These are phyloP conservation scores for Mucor lusitanicus DNA, from an alignment of 371 early-diverging fungal genomes.

Conservation along the genomic window DNA sequence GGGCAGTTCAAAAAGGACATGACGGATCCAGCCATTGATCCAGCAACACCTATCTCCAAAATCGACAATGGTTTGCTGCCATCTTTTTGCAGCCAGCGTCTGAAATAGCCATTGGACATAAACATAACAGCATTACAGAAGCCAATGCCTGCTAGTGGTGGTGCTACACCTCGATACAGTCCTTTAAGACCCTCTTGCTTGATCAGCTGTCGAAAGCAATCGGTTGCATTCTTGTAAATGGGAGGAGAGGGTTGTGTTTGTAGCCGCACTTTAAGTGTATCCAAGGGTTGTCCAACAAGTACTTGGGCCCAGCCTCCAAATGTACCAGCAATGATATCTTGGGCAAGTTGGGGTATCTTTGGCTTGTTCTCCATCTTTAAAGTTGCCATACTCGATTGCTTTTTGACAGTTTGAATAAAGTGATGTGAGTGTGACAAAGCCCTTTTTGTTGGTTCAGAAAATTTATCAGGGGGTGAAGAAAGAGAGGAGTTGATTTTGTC, in stretches of 20 bases:
- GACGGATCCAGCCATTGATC: constrained; percentile 81
- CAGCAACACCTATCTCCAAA: constrained; percentile 70
- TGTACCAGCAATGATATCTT: constrained; percentile 81
- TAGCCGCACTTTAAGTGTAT: constrained; percentile 80
- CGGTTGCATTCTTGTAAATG: constrained; percentile 71
- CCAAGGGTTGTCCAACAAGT: constrained; percentile 78
- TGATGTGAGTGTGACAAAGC: not conserved
- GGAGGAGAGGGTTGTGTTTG: constrained; percentile 78
- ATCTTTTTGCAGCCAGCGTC: constrained; percentile 65
- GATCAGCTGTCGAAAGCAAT: constrained; percentile 72
- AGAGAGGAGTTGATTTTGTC: not conserved
- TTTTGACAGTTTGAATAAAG: not conserved
- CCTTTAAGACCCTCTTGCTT: constrained; percentile 77
- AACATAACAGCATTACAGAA: constrained; percentile 89
- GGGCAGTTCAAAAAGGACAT: constrained; percentile 87
- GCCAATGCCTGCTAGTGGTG: constrained; percentile 87
- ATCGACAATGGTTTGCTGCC: constrained; percentile 45
- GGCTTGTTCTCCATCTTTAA: not conserved
- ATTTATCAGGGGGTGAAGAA: not conserved
- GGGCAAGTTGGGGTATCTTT: constrained; percentile 45
- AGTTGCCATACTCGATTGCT: not conserved
- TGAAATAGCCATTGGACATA: constrained; percentile 76
- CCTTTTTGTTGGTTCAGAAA: not conserved
- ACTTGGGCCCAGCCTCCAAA: constrained; percentile 89
- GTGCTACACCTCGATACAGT: constrained; percentile 82